Evolutionary conservation across 345 rosid species (phyloP).

Genomic region (Rhizophora apiculata): DNA sequence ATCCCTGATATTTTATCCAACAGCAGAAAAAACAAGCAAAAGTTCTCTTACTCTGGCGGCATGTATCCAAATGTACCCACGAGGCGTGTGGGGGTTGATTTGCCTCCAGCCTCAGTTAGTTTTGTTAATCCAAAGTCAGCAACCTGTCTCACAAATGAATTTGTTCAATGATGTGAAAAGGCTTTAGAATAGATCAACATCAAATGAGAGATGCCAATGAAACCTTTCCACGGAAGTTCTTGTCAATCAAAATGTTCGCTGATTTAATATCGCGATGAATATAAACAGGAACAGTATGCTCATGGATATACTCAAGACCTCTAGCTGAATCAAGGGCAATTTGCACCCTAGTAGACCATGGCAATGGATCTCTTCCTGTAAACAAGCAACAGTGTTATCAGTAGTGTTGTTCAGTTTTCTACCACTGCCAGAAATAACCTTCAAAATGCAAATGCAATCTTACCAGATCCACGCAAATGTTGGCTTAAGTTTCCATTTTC

Average conservation of each 20-base stretch:
- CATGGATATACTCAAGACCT: conserved; percentile 97
- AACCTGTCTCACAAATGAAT: conserved; percentile 46
- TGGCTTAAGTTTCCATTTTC: conserved; percentile 94
- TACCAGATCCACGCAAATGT: conserved; percentile 84
- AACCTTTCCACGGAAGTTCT: conserved; percentile 84
- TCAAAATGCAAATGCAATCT: conserved; percentile 10
- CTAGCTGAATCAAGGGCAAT: conserved; percentile 97
- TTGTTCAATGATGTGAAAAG: conserved; percentile 15
- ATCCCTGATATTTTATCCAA: neutral
- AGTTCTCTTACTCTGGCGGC: conserved; percentile 85
- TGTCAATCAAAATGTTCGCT: conserved; percentile 89
- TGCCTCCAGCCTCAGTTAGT: conserved; percentile 77
- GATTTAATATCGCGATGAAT: conserved; percentile 97
- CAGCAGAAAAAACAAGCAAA: neutral
- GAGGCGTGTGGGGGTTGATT: conserved; percentile 63
- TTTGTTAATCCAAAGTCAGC: conserved; percentile 97
- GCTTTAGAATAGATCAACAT: conserved; percentile 10
- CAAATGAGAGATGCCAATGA: conserved; percentile 9
- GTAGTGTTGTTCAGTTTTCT: conserved; percentile 4
- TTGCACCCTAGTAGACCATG: conserved; percentile 87
- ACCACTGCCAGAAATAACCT: conserved; percentile 3
- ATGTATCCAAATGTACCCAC: conserved; percentile 99
- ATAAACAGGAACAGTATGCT: conserved; percentile 95
- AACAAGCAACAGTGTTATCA: conserved; percentile 17
- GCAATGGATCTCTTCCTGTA: conserved; percentile 67